A percentile compares a stretch with the other conserved stretches of the same genome.
phyloP scores from a whole-genome alignment of 2,329 filamentous ascomycete genomes.

The Leptographium radiaticola region DNA sequence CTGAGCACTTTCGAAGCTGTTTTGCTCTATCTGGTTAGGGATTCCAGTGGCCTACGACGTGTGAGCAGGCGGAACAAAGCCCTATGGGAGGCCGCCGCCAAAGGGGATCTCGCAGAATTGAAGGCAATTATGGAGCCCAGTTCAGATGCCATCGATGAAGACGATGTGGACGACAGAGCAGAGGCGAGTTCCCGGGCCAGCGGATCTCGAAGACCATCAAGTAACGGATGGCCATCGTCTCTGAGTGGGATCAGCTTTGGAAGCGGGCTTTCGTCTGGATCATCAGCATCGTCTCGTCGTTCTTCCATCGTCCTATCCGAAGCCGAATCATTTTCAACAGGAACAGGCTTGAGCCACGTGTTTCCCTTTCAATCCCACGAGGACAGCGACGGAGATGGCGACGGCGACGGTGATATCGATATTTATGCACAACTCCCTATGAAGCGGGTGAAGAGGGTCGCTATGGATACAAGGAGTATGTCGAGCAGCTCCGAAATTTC shows the following conservation, averaged over 20 bases:
- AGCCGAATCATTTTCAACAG: conserved; percentile 39
- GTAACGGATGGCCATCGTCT: conserved; percentile 31
- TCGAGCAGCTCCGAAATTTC: conserved; percentile 79
- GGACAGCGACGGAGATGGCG: neutral
- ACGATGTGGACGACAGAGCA: conserved; percentile 19
- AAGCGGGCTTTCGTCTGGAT: conserved; percentile 20
- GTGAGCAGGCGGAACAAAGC: conserved; percentile 77
- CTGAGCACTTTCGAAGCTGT: conserved; percentile 94
- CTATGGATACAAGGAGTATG: conserved; percentile 79
- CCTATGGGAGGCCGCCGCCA: conserved; percentile 74
- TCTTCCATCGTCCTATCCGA: conserved; percentile 27
- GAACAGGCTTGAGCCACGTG: conserved; percentile 62
- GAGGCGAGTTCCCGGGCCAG: neutral
- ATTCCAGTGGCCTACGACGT: conserved; percentile 68
- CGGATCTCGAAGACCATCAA: conserved; percentile 16
- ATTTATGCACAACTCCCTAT: conserved; percentile 19
- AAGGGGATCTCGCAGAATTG: conserved; percentile 64
- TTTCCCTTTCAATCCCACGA: conserved; percentile 62
- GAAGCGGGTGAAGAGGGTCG: conserved; percentile 62
- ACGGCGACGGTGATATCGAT: conserved; percentile 13
- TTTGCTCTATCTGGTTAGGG: conserved; percentile 70
- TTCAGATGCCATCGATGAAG: conserved; percentile 27
- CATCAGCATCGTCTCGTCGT: conserved; percentile 23
- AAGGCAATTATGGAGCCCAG: conserved; percentile 68
- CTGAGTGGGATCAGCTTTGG: conserved; percentile 29